Evolutionary conservation across 2,329 filamentous ascomycete genomes (phyloP).

Genomic region (Epichloe glyceriae): DNA sequence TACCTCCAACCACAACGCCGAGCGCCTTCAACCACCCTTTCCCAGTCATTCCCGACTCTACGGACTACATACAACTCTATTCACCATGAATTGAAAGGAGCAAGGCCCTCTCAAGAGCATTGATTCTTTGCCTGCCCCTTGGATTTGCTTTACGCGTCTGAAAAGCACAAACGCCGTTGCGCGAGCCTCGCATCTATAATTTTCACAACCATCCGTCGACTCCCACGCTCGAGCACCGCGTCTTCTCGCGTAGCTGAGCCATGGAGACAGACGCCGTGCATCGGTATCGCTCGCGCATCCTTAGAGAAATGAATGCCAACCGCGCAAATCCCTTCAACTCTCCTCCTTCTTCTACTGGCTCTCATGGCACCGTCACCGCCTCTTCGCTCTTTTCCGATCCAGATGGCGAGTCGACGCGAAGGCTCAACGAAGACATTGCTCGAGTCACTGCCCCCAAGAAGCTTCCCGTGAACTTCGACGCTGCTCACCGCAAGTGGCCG

Average conservation of each 20-base stretch:
- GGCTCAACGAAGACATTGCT: slow-evolving; percentile 35
- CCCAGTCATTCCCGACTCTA: not conserved
- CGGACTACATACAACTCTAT: not conserved
- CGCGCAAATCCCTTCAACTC: slow-evolving; percentile 45
- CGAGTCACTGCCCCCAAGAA: slow-evolving; percentile 27
- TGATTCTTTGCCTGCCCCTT: slow-evolving; percentile 6
- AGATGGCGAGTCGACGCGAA: slow-evolving; percentile 40
- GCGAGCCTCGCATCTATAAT: slow-evolving; percentile 1
- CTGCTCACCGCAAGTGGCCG: slow-evolving; percentile 37
- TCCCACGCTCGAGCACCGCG: slow-evolving; percentile 12
- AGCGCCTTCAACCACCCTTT: not conserved
- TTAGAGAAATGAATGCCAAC: slow-evolving; percentile 39
- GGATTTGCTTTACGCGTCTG: not conserved
- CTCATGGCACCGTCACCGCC: slow-evolving; percentile 41
- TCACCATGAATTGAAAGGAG: not conserved
- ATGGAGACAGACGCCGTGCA: slow-evolving; percentile 30
- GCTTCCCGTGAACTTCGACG: slow-evolving; percentile 30
- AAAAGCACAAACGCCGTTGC: not conserved
- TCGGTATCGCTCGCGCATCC: slow-evolving; percentile 34
- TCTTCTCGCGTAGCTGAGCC: slow-evolving; percentile 14
- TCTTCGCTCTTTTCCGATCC: slow-evolving; percentile 40
- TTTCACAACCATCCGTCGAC: slow-evolving; percentile 9
- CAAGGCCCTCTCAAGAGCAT: not conserved
- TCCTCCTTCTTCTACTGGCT: slow-evolving; percentile 43
- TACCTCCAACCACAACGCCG: not conserved